A percentile compares a stretch with the other conserved stretches of the same genome.
These are phyloP conservation scores for Pseudognaphalium luteoalbum DNA, from an alignment of 129 eudicot species.

Conservation along the genomic window DNA sequence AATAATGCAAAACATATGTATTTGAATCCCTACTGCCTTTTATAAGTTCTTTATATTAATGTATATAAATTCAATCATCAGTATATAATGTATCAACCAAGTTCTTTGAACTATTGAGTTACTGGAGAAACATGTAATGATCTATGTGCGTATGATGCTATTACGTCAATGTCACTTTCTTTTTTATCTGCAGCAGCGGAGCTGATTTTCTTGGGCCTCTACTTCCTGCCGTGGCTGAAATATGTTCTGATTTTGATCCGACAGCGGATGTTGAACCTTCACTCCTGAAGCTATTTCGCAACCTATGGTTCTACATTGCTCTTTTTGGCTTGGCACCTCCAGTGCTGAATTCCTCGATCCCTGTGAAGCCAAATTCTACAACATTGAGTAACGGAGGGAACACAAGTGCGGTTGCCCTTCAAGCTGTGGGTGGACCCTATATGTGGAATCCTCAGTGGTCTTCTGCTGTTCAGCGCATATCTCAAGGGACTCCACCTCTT, in stretches of 20 bases:
- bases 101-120: conserved; percentile 16
- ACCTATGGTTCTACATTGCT: conserved; percentile 97
- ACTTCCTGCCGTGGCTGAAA: conserved; percentile 98
- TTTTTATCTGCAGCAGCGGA: conserved; percentile 71
- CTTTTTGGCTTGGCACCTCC: conserved; percentile 99
- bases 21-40: conserved; percentile 14
- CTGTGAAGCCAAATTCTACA: conserved; percentile 67
- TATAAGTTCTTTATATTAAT: background rate
- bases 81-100: background rate
- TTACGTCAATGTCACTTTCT: conserved; percentile 20
- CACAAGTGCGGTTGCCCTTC: conserved; percentile 66
- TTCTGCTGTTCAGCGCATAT: conserved; percentile 90
- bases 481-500: conserved; percentile 99
- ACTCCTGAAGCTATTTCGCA: conserved; percentile 87
- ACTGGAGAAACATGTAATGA: conserved; percentile 2
- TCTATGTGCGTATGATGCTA: conserved; percentile 1
- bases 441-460: conserved; percentile 95
- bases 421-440: conserved; percentile 97
- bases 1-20: conserved; percentile 10
- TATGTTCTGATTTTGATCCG: conserved; percentile 96
- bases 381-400: conserved; percentile 78
- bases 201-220: conserved; percentile 99
- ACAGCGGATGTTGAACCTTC: conserved; percentile 84
- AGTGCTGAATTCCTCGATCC: conserved; percentile 51
- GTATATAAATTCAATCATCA: background rate